A percentile compares a stretch with the other conserved stretches of the same genome.
These are phyloP conservation scores for Aspergillus mulundensis DNA, from an alignment of 495 filamentous ascomycete species.

Conservation along the genomic window DNA sequence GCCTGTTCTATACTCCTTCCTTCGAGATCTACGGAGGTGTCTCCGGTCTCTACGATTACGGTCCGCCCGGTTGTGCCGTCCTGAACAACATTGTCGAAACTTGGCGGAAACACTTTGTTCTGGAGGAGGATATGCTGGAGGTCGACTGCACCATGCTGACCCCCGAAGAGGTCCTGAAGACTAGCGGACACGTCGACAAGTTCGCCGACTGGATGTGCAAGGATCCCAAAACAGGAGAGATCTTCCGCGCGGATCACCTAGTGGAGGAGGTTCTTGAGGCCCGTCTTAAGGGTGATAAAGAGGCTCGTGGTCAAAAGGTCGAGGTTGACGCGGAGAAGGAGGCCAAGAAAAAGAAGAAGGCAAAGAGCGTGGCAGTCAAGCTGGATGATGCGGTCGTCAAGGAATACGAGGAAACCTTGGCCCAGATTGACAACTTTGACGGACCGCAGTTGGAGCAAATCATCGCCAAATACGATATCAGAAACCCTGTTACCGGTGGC, in stretches of 20 bases:
- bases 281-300: conserved; percentile 75
- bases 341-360: conserved; percentile 63
- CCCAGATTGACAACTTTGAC: conserved; percentile 69
- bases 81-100: conserved; percentile 81
- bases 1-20: conserved; percentile 89
- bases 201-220: conserved; percentile 99
- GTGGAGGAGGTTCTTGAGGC: conserved; percentile 88
- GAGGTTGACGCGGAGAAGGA: conserved; percentile 62
- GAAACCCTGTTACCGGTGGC: conserved; percentile 58
- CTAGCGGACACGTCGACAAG: conserved; percentile 93
- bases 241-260: conserved; percentile 91
- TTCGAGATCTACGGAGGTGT: conserved; percentile 94
- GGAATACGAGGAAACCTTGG: conserved; percentile 66
- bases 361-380: conserved; percentile 55
- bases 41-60: conserved; percentile 81
- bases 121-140: conserved; percentile 89
- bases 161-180: conserved; percentile 89
- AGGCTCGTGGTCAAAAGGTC: conserved; percentile 68
- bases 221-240: conserved; percentile 95
- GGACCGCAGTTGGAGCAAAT: conserved; percentile 60
- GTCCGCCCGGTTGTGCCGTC: conserved; percentile 74
- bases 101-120: conserved; percentile 90
- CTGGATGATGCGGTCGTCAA: conserved; percentile 59
- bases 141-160: conserved; percentile 83
- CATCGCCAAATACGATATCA: conserved; percentile 62